Evolutionary conservation across 1,284 basidiomycete species (phyloP), one percentile per base, ranked within the genome.

Genomic region (Malassezia japonica): DNA sequence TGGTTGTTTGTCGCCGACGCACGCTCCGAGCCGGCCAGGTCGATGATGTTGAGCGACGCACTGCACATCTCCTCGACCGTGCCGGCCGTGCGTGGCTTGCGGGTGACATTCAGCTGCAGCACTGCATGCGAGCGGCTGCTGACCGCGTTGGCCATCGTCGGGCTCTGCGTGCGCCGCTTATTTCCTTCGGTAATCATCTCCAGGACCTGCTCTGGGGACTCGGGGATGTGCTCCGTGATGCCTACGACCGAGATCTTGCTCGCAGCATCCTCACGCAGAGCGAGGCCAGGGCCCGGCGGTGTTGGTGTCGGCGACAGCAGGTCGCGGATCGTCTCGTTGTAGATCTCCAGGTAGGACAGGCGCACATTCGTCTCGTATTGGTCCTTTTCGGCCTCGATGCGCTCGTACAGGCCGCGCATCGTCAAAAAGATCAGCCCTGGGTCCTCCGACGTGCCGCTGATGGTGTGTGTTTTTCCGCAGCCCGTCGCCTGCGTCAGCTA

Each of bases 391-490:
- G 66, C 65, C 29, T 60, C 60, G 39, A 71, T 70, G 35, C 68
- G 61, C 39, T 60, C 53, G 41, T 69, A 72, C 39, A 72, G 65
- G 33, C 67, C 68, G 47, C 61, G 61, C 67, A 72, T 70, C n/a
- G 70, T 70, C 27, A 71, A 53, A 43, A 71, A 72, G 60, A 72
- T 71, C 46, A 72, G 56, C 36, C 70, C 70, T 8, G 68, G 70
- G 41, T 72, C 67, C 13, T 61, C 46, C 15, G 57, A 56, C 4
- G 64, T 67, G 24, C 70, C 70, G 32, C 62, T 65, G 55, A 72
- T 72, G 35, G 70, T 72, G 28, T 72, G 70, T 15, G 70, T 72
- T 46, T 72, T 72, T n/a, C 70, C 70, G 38, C 70, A 72, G 2
- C 70, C 70, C 0, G 70, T 72, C 2, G 70, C 70, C 60, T 61